phyloP scores from a whole-genome alignment of 78 protist genomes.

The Dictyostelium firmibasis region DNA sequence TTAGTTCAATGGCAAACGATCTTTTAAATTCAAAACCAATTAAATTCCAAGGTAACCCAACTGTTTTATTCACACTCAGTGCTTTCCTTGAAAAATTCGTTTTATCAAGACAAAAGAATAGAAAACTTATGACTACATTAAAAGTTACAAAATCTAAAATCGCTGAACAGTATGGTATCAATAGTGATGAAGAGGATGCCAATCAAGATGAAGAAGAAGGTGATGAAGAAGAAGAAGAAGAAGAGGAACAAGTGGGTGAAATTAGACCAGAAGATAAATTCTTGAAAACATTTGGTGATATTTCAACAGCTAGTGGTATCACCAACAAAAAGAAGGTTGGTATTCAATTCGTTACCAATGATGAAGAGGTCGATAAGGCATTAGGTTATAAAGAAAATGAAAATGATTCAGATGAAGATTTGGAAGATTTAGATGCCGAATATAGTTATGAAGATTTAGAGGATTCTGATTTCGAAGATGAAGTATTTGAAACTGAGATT shows the following conservation, averaged over 20 bases:
- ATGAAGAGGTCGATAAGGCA: slow-evolving; percentile 35
- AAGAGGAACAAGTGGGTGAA: neutral
- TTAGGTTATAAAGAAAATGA: slow-evolving; percentile 12
- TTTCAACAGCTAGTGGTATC: neutral
- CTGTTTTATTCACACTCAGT: slow-evolving; percentile 54
- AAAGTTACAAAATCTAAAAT: slow-evolving; percentile 31
- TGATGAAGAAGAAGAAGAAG: neutral
- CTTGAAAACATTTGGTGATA: neutral
- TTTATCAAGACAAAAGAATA: slow-evolving; percentile 60
- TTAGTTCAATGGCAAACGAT: slow-evolving; percentile 28
- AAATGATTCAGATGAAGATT: slow-evolving; percentile 13
- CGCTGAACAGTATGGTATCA: neutral
- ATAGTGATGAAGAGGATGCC: neutral
- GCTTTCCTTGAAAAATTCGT: slow-evolving; percentile 70
- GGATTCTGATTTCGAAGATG: slow-evolving; percentile 61
- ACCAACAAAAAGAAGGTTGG: neutral
- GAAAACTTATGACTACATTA: neutral
- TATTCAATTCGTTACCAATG: neutral
- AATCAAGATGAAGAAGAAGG: neutral
- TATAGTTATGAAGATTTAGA: slow-evolving; percentile 66
- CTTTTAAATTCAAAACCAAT: slow-evolving; percentile 26
- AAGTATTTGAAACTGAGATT: slow-evolving; percentile 21
- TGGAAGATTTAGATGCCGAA: slow-evolving; percentile 4
- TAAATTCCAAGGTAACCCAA: slow-evolving; percentile 76
- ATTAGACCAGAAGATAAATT: slow-evolving; percentile 27